A percentile compares a stretch with the other conserved stretches of the same genome.
These are phyloP conservation scores for Handroanthus guayacan DNA, from an alignment of 257 asterid genomes.

Conservation along the genomic window DNA sequence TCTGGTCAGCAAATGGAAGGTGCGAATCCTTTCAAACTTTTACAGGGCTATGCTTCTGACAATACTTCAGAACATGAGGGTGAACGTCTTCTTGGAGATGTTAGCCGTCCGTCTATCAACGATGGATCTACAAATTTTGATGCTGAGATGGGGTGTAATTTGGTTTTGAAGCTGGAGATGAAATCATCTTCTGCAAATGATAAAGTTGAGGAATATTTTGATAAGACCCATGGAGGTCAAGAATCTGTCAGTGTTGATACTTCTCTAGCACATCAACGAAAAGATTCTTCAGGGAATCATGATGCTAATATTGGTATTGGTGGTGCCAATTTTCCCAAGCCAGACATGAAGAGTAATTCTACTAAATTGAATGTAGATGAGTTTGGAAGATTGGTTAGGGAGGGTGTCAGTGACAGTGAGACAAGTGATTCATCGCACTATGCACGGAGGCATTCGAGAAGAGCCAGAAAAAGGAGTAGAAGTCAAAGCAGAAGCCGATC, in stretches of 20 bases:
- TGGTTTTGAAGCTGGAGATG: neutral
- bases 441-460: constrained; percentile 56
- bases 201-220: constrained; percentile 42
- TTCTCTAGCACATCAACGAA: constrained; percentile 29
- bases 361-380: constrained; percentile 65
- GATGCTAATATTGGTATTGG: constrained; percentile 35
- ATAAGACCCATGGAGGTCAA: constrained; percentile 37
- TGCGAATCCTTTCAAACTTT: constrained; percentile 53
- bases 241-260: constrained; percentile 40
- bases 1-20: constrained; percentile 48
- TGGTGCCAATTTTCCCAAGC: constrained; percentile 41
- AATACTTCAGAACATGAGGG: constrained; percentile 53
- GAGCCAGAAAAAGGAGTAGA: constrained; percentile 62
- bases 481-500: constrained; percentile 86
- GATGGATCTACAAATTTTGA: constrained; percentile 43
- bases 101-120: constrained; percentile 36
- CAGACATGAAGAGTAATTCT: constrained; percentile 44
- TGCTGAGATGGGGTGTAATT: constrained; percentile 35
- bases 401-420: constrained; percentile 82
- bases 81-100: constrained; percentile 44
- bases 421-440: constrained; percentile 63
- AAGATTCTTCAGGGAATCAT: constrained; percentile 35
- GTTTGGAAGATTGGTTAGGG: constrained; percentile 91
- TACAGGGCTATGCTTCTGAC: constrained; percentile 69
- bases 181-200: constrained; percentile 31